phyloP scores from a whole-genome alignment of 306 rosid species.

The Fagus crenata region DNA sequence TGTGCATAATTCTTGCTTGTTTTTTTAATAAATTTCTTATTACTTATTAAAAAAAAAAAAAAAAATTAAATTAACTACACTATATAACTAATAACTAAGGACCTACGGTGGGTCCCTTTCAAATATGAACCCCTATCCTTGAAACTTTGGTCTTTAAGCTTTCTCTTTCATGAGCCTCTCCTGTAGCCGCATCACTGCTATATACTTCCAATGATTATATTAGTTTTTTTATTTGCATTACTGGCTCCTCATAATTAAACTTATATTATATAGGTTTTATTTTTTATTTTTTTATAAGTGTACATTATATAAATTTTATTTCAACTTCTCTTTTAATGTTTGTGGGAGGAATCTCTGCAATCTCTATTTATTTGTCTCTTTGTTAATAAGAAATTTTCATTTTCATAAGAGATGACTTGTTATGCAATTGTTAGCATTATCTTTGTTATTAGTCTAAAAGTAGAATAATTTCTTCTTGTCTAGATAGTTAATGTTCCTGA shows the following conservation, averaged over 20 bases:
- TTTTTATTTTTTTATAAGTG: too few species aligned
- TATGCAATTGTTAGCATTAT: conserved; percentile 19
- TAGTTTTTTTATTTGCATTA: not conserved
- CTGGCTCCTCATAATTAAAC: not conserved
- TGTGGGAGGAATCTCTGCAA: too few species aligned
- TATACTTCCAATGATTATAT: not conserved
- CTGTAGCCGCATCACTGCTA: not conserved
- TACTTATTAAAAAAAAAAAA: too few species aligned
- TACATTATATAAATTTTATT: too few species aligned
- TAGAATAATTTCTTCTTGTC: conserved; percentile 45
- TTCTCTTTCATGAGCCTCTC: not conserved
- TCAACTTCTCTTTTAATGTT: too few species aligned
- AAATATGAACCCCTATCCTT: not conserved
- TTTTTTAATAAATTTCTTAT: too few species aligned
- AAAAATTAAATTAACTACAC: too few species aligned
- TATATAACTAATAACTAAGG: too few species aligned
- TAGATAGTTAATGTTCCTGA: conserved; percentile 99
- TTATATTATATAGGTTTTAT: too few species aligned
- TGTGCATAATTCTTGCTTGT: too few species aligned
- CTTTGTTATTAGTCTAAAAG: conserved; percentile 33
- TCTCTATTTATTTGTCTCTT: not conserved
- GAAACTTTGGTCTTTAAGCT: conserved; percentile 1
- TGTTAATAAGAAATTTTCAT: not conserved
- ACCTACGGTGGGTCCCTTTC: not conserved
- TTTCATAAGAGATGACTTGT: not conserved